Percentiles rank a stretch among this genome's conserved stretches.
phyloP scores from a whole-genome alignment of 306 rosid genomes.

The Quercus mongolica region DNA sequence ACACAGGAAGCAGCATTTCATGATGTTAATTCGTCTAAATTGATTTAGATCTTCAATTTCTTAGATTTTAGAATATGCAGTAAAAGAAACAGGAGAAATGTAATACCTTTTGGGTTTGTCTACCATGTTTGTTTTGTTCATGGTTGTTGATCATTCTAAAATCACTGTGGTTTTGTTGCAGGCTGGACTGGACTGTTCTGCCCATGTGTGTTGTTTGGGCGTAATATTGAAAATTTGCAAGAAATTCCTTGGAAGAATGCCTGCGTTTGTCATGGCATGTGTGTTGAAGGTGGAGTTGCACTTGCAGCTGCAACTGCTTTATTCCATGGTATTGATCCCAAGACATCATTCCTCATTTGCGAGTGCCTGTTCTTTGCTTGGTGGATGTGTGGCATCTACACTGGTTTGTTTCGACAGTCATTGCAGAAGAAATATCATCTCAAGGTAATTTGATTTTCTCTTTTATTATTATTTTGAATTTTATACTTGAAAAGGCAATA shows the following conservation, averaged over 20 bases:
- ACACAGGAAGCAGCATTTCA: not conserved
- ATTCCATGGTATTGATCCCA: constrained; percentile 58
- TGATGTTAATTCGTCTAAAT: not conserved
- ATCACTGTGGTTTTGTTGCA: constrained; percentile 19
- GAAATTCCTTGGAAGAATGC: constrained; percentile 63
- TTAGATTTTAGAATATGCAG: not conserved
- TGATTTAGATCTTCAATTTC: not conserved
- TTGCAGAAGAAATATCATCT: constrained; percentile 73
- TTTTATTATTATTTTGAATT: not conserved
- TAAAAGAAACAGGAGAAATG: not conserved
- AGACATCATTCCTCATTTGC: constrained; percentile 55
- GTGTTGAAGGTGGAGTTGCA: constrained; percentile 61
- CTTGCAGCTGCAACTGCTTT: constrained; percentile 50
- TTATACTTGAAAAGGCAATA: not conserved
- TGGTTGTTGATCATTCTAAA: not conserved
- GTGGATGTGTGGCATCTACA: constrained; percentile 87
- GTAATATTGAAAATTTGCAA: constrained; percentile 48
- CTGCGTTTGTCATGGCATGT: constrained; percentile 65
- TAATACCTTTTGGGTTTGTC: not conserved
- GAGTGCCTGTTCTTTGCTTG: constrained; percentile 63
- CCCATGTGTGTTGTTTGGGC: constrained; percentile 72
- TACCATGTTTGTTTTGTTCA: not conserved
- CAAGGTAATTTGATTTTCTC: constrained; percentile 28
- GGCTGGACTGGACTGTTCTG: constrained; percentile 72
- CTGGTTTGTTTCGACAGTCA: constrained; percentile 65